A percentile compares a stretch with the other conserved stretches of the same genome.
Conservation (phyloP, 768 basidiomycete genomes). For the Amanita inopinata region DNA sequence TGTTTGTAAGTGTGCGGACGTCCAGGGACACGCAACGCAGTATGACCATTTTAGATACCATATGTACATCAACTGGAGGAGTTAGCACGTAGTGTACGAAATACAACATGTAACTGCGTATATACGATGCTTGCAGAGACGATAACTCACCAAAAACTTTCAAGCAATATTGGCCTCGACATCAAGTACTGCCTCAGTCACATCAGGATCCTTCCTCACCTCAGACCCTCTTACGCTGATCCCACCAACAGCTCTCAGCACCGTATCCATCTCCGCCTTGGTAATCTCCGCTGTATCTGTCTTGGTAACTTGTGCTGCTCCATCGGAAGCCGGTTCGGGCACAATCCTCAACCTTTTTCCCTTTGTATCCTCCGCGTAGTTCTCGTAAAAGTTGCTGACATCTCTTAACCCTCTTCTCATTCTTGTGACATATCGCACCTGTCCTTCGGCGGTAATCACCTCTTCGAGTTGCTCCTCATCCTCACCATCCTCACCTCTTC, state of each 20-base stretch:
- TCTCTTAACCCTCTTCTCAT: constrained; percentile 29
- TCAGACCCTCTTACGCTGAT: constrained; percentile 2
- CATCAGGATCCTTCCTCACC: constrained; percentile 5
- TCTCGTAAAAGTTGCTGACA: constrained; percentile 80
- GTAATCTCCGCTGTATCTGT: background rate
- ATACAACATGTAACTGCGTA: too few species aligned
- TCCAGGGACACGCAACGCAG: too few species aligned
- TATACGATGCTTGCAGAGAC: too few species aligned
- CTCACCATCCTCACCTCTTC: constrained; percentile 24
- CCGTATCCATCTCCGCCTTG: constrained; percentile 7
- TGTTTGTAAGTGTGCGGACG: too few species aligned
- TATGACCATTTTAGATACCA: too few species aligned
- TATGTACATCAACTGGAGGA: too few species aligned
- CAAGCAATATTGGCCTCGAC: too few species aligned
- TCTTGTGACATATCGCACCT: constrained; percentile 10
- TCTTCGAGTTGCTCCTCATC: constrained; percentile 9
- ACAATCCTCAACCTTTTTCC: constrained; percentile 38
- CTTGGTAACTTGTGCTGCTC: background rate
- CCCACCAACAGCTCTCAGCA: constrained; percentile 8
- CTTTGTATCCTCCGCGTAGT: constrained; percentile 71
- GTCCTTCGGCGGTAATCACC: constrained; percentile 18
- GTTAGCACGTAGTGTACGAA: too few species aligned
- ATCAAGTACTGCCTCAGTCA: background rate
- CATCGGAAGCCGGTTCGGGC: constrained; percentile 7
- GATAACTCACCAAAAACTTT: too few species aligned